Conservation (phyloP, 129 eudicot genomes). For the Escallonia rubra region DNA sequence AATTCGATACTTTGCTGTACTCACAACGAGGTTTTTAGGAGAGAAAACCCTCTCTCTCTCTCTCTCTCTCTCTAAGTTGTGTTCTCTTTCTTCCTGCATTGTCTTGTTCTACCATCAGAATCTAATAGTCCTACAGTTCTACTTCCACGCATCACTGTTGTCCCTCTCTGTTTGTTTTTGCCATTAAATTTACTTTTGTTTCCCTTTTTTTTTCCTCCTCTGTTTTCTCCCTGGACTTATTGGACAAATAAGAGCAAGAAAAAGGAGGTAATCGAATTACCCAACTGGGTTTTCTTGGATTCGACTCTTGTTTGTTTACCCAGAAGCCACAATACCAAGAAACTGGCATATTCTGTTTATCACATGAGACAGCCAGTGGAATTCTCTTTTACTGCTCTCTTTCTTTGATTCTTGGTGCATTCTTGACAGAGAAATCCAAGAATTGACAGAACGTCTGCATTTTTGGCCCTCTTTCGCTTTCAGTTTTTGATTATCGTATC, state of each 20-base stretch:
- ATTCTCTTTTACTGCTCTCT: background rate
- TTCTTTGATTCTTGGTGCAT: conserved; percentile 4
- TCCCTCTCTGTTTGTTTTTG: conserved; percentile 15
- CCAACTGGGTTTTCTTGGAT: conserved; percentile 25
- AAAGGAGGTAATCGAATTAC: conserved; percentile 16
- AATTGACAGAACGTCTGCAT: background rate
- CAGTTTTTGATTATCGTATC: conserved; percentile 11
- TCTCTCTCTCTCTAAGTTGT: conserved; percentile 9
- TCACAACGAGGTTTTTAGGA: conserved; percentile 20
- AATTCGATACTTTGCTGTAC: conserved; percentile 41
- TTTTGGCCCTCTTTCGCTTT: background rate
- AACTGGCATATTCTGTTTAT: conserved; percentile 26
- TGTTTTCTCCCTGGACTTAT: conserved; percentile 29
- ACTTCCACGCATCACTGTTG: conserved; percentile 12
- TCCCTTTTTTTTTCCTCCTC: conserved; percentile 21
- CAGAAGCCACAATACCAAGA: conserved; percentile 36
- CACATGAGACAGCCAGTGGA: too few species aligned
- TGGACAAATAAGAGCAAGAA: conserved; percentile 13
- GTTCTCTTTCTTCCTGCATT: conserved; percentile 18
- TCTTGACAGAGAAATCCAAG: conserved; percentile 2
- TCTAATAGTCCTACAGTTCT: conserved; percentile 20
- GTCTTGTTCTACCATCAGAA: conserved; percentile 35
- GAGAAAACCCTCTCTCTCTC: conserved; percentile 9
- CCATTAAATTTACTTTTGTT: conserved; percentile 7
- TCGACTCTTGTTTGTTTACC: conserved; percentile 31